phyloP scores from a whole-genome alignment of 345 rosid genomes.

The Syzygium grande region DNA sequence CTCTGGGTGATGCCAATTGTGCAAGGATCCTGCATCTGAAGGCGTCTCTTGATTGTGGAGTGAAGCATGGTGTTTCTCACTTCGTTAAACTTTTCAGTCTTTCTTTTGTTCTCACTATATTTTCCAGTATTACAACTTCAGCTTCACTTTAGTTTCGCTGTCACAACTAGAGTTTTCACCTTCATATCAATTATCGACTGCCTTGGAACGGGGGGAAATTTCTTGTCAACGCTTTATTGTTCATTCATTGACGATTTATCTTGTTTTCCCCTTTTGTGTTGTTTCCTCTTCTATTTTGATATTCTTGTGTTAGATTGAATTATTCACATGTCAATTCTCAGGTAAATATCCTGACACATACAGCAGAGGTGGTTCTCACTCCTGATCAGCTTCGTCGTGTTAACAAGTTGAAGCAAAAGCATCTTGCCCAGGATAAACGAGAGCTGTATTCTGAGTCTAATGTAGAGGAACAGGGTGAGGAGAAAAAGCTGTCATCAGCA shows the following conservation, averaged over 20 bases:
- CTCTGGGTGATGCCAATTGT: not conserved
- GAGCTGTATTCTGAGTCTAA: slow-evolving; percentile 8
- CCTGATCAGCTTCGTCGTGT: not conserved
- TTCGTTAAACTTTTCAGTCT: not conserved
- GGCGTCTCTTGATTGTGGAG: not conserved
- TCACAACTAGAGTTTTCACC: not conserved
- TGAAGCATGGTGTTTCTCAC: not conserved
- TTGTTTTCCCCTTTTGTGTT: not conserved
- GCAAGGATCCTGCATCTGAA: not conserved
- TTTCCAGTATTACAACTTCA: not conserved
- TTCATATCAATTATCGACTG: not conserved
- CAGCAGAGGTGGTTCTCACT: slow-evolving; percentile 17
- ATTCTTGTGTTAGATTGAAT: not conserved
- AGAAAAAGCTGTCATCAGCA: not conserved
- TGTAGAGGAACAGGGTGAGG: not conserved
- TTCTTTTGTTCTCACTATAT: not conserved
- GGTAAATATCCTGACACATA: slow-evolving; percentile 61
- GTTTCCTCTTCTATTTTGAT: not conserved
- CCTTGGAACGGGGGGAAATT: not conserved
- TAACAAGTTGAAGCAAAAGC: slow-evolving; percentile 7
- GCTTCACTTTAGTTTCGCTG: not conserved
- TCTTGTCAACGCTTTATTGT: not conserved
- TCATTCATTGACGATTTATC: not conserved
- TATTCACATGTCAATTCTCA: slow-evolving; percentile 2
- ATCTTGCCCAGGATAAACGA: slow-evolving; percentile 14